A percentile compares a stretch with the other conserved stretches of the same genome.
These are phyloP conservation scores for Neofusicoccum umdonicola DNA, from an alignment of 2,329 filamentous ascomycete genomes.

Conservation along the genomic window DNA sequence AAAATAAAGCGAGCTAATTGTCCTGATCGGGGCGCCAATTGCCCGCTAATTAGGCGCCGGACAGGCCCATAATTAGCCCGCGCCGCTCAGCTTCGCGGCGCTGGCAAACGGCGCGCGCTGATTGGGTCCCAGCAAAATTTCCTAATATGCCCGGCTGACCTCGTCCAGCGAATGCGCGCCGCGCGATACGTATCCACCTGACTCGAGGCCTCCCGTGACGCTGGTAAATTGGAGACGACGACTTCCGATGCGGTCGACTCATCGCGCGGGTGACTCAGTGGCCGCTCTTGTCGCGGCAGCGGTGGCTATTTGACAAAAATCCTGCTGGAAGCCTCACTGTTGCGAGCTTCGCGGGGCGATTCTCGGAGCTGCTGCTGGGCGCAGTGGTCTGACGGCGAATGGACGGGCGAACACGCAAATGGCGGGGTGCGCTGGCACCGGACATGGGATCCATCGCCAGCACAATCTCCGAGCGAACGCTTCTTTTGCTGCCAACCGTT, in stretches of 20 bases:
- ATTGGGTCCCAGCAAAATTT: conserved; percentile 13
- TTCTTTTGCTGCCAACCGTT: conserved; percentile 5
- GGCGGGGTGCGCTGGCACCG: conserved; percentile 13
- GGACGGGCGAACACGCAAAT: background rate
- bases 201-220: conserved; percentile 12
- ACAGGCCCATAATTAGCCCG: background rate
- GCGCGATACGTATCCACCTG: conserved; percentile 11
- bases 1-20: conserved; percentile 11
- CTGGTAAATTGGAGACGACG: conserved; percentile 12
- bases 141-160: conserved; percentile 17
- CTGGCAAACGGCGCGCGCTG: background rate
- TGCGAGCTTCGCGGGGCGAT: conserved; percentile 7
- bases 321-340: conserved; percentile 6
- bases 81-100: background rate
- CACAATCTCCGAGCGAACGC: conserved; percentile 12
- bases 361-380: background rate
- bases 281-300: conserved; percentile 11
- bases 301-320: conserved; percentile 5
- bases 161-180: background rate
- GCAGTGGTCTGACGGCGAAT: conserved; percentile 5
- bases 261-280: background rate
- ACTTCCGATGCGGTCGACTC: conserved; percentile 2
- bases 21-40: background rate
- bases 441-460: conserved; percentile 14
- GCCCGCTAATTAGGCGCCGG: background rate